phyloP scores from a whole-genome alignment of 2,329 filamentous ascomycete species.

The Pseudocercospora macadamiae region DNA sequence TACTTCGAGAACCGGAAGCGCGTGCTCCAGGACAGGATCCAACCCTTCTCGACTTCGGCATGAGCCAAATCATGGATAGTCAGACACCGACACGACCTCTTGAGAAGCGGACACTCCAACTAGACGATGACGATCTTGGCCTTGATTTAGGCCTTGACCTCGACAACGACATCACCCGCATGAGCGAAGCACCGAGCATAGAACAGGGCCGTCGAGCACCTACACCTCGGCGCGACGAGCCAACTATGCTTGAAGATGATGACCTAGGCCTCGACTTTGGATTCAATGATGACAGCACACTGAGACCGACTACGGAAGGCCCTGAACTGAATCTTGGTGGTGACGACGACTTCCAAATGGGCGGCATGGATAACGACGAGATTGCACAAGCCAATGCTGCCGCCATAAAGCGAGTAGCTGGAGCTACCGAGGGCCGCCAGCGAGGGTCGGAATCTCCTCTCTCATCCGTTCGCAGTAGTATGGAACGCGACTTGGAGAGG shows the following conservation, averaged over 20 bases:
- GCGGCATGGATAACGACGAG: slow-evolving; percentile 43
- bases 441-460: slow-evolving; percentile 57
- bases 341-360: slow-evolving; percentile 48
- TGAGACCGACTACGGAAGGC: slow-evolving; percentile 24
- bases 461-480: slow-evolving; percentile 55
- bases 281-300: slow-evolving; percentile 39
- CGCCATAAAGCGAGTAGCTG: slow-evolving; percentile 48
- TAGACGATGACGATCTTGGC: slow-evolving; percentile 63
- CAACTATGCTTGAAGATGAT: slow-evolving; percentile 60
- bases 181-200: slow-evolving; percentile 58
- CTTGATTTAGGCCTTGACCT: slow-evolving; percentile 65
- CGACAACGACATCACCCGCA: slow-evolving; percentile 41
- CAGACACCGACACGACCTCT: slow-evolving; percentile 34
- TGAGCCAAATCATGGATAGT: slow-evolving; percentile 72
- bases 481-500: slow-evolving; percentile 66
- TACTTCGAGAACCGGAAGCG: slow-evolving; percentile 55
- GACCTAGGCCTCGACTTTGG: slow-evolving; percentile 55
- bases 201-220: slow-evolving; percentile 90
- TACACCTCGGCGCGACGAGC: slow-evolving; percentile 58
- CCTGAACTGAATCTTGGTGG: slow-evolving; percentile 28
- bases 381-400: slow-evolving; percentile 45
- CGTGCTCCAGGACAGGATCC: slow-evolving; percentile 44
- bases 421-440: slow-evolving; percentile 39
- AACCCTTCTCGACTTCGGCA: slow-evolving; percentile 58
- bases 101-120: slow-evolving; percentile 35